Conservation (phyloP, 2,329 filamentous ascomycete genomes). For the Fusarium subtropicale region DNA sequence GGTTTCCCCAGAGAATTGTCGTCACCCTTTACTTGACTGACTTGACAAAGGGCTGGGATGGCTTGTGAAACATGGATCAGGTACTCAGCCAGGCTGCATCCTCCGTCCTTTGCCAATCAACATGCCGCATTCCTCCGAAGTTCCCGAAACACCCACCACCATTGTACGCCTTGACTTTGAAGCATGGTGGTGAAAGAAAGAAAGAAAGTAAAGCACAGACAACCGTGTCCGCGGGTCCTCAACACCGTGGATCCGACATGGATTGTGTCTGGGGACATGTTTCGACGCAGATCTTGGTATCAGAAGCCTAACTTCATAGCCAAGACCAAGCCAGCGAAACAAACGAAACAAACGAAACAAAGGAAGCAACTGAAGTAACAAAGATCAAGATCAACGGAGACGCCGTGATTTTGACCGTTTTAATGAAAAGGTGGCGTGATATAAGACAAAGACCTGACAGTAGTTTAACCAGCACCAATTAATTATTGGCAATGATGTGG, state of each 20-base stretch:
- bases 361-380: too few species aligned
- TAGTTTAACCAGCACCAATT: not conserved
- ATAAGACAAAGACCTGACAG: not conserved
- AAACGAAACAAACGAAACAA: too few species aligned
- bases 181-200: not conserved
- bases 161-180: not conserved
- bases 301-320: not conserved
- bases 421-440: not conserved
- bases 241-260: not conserved
- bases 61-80: conserved; percentile 2
- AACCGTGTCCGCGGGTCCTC: not conserved
- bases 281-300: not conserved
- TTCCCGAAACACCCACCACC: not conserved
- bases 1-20: not conserved
- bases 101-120: not conserved
- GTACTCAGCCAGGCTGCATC: not conserved
- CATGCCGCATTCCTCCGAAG: not conserved
- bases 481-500: not conserved
- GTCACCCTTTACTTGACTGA: not conserved
- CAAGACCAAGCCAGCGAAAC: not conserved
- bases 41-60: not conserved
- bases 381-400: not conserved
- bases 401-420: not conserved
- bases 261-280: not conserved
- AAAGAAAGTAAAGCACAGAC: not conserved